Evolutionary conservation across 345 rosid species (phyloP).

Genomic region (Eucalyptus regnans): DNA sequence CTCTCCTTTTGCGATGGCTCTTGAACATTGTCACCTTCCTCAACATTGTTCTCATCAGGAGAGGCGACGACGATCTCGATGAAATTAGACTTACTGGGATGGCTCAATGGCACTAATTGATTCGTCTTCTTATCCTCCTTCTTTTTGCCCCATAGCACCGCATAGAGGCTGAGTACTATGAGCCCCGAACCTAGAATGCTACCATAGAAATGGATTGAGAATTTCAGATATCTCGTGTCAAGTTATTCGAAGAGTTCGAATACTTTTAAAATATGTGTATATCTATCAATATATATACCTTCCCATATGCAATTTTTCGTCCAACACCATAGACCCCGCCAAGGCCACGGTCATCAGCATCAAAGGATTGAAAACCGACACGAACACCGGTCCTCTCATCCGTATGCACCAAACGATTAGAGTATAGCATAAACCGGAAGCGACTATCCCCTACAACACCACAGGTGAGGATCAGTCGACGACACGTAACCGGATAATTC

Average conservation of each 20-base stretch:
- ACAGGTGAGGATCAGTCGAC: not conserved
- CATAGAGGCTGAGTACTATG: not conserved
- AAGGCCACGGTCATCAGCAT: slow-evolving; percentile 8
- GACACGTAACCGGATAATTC: too few species aligned
- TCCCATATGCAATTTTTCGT: slow-evolving; percentile 16
- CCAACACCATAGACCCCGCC: not conserved
- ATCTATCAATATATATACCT: not conserved
- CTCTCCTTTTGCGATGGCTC: not conserved
- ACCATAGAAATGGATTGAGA: not conserved
- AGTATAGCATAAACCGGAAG: not conserved
- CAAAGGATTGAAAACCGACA: slow-evolving; percentile 16
- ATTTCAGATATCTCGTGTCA: not conserved
- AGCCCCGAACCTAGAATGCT: slow-evolving; percentile 6
- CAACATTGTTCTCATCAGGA: not conserved
- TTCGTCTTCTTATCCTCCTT: not conserved
- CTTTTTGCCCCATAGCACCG: slow-evolving; percentile 9
- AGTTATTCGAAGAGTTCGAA: rapidly evolving
- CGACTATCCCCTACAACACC: slow-evolving; percentile 2
- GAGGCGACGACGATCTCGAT: not conserved
- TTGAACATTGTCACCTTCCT: not conserved
- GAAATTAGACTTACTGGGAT: not conserved
- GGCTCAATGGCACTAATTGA: not conserved
- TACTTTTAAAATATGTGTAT: not conserved
- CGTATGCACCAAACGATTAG: slow-evolving; percentile 10
- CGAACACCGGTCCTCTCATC: slow-evolving; percentile 12